Conservation (phyloP, 352 stramenopile species). For the Globisporangium paroecandrum region DNA sequence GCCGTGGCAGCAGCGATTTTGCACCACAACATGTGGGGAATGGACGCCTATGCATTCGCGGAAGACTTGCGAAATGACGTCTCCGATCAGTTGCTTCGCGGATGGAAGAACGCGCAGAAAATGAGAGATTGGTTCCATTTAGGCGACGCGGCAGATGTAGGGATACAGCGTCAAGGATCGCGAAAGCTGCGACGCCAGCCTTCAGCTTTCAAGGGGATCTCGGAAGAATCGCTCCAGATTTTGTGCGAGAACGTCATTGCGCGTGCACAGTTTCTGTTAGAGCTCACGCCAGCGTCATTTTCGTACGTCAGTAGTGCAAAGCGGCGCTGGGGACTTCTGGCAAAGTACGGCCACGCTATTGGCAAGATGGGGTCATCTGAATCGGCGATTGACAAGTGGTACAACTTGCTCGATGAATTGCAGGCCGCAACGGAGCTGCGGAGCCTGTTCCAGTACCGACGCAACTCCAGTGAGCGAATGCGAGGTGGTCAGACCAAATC, state of each 20-base stretch:
- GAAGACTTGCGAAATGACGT: constrained; percentile 56
- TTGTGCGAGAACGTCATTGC: constrained; percentile 74
- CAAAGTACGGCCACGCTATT: constrained; percentile 70
- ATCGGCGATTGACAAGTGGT: constrained; percentile 73
- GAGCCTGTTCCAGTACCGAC: constrained; percentile 70
- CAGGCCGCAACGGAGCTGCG: constrained; percentile 71
- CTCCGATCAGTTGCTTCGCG: constrained; percentile 60
- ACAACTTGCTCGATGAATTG: constrained; percentile 73
- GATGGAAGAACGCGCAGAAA: constrained; percentile 85
- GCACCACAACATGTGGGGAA: constrained; percentile 86
- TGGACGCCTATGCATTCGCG: constrained; percentile 73
- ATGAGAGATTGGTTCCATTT: constrained; percentile 87
- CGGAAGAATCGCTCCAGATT: constrained; percentile 61
- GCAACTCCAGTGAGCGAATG: constrained; percentile 64
- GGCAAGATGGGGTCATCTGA: constrained; percentile 36
- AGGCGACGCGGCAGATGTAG: constrained; percentile 63
- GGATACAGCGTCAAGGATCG: constrained; percentile 32
- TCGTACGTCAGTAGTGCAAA: constrained; percentile 70
- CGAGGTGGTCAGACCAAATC: constrained; percentile 52
- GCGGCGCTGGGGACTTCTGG: constrained; percentile 60
- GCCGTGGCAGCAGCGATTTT: constrained; percentile 74
- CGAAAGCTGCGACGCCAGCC: constrained; percentile 55
- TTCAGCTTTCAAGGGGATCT: constrained; percentile 75
- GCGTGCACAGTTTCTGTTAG: constrained; percentile 63
- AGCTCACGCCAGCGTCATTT: constrained; percentile 74